Base-by-base conservation (phyloP, 2,329 filamentous ascomycete species). In the Stagonosporopsis rhizophila region DNA sequence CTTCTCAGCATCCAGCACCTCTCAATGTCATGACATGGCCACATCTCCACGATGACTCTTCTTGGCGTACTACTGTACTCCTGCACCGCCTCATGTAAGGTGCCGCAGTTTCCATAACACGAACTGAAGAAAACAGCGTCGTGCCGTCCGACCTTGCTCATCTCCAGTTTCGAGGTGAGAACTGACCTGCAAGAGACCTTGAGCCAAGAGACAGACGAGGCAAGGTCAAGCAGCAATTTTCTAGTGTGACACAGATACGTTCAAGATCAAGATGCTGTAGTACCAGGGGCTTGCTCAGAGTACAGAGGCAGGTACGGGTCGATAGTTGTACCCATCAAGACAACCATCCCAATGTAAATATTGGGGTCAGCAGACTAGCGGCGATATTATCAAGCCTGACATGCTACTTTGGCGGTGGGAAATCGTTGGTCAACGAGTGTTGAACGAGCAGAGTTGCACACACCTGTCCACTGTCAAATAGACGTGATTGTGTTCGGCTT, bases 401-500 rank as follows among this genome's bases (percentile, higher is more conserved):
- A 32, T 37, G 2, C 37, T 25, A 48, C 47, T 48, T 17, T 44
- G n/a, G 38, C 23, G 28, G 38, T 54, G 38, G 34, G 22, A 55
- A 56, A 22, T 27, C 9, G 14, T 32, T 15, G 35, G 27, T 52
- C 50, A 50, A 49, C 23, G 54, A 17, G 8, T 19, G 44, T 41
- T 40, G 56, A 44, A 50, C 55, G 40, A 42, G 44, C 60, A 45
- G 52, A 44, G 25, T 53, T 60, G 50, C 42, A 63, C 52, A 41
- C 15, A 52, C 60, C 62, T 66, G 62, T 66, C 60, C 65, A 62
- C 42, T 69, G 64, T 64, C 57, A 68, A 58, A 39, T 38, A 34
- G 27, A 48, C 56, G 60, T 67, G 62, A 66, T 51, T 59, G 56
- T 62, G 44, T 56, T 48, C 30, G 27, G 28, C 17, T 35, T 20